Base-by-base conservation (phyloP, 75 land plant genomes). In the Picea glauca region DNA sequence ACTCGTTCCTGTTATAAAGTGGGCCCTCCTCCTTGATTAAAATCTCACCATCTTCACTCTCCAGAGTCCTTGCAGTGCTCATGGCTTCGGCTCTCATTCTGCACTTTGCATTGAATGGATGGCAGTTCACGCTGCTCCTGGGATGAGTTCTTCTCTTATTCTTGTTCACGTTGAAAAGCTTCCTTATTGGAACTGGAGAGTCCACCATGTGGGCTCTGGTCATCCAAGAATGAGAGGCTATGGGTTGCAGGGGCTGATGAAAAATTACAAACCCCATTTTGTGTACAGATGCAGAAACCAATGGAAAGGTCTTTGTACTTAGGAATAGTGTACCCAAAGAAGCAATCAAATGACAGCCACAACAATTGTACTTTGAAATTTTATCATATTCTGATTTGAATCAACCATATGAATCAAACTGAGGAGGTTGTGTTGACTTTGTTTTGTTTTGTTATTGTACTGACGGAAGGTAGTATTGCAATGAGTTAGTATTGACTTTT, bases 1-100 rank as follows among this genome's bases (percentile, higher is more conserved):
- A 95, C 74, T 88, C 88, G 79, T 33, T 89, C 80, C 13, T 26
- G 0, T 74, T 76, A 26, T 65, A 79, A 26, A 79, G 84, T 40
- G 59, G 61, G 64, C 60, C 64, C 65, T 17, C 81, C 77, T 72
- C 82, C 43, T 72, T 70, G 74, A 70, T 70, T 23, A 70, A 20
- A 8, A 70, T 40, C 40, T 70, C 74, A 9, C 54, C 50, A 9
- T n/a, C 70, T 66, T 33, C 50, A 40, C 26, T n/a, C 12, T 70
- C 74, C 12, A 8, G 13, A 38, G 6, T n/a, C 43, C 21, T 9
- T 70, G 54, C 56, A 38, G 23, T 43, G 56, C 13, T 43, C 26
- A 9, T 70, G 56, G 56, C 74, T 46, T 20, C 11, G 46, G 74
- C 56, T 70, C 23, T 70, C 1, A 38, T 70, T 1, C 50, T 70